Conservation (phyloP, 306 rosid genomes). For the Arachis hypogaea region DNA sequence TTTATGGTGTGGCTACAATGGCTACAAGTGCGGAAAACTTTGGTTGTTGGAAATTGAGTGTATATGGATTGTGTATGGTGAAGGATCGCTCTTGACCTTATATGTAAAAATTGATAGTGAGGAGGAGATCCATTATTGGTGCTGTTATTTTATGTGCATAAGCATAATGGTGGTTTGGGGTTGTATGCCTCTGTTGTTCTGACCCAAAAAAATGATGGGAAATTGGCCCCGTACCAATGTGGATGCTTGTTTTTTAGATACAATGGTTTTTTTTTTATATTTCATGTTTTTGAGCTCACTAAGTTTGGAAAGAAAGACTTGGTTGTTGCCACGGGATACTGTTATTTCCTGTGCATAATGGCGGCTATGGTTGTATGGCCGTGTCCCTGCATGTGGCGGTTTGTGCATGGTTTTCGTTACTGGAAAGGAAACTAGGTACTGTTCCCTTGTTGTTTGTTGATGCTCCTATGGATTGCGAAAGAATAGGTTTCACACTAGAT, state of each 20-base stretch:
- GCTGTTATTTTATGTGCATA: neutral
- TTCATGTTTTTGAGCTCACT: no score
- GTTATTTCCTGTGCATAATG: no score
- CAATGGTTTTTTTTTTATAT: no score
- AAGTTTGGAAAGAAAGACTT: no score
- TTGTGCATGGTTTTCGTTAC: neutral
- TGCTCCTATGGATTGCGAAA: neutral
- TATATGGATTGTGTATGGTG: no score
- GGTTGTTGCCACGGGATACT: no score
- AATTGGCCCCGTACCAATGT: neutral
- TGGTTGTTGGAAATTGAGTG: no score
- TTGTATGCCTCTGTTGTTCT: neutral
- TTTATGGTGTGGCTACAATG: neutral
- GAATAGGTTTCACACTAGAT: neutral
- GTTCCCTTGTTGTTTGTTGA: neutral
- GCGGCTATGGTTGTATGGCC: no score
- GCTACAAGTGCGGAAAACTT: no score
- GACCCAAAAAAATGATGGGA: neutral
- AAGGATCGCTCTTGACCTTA: no score
- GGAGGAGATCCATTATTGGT: neutral
- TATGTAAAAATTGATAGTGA: neutral
- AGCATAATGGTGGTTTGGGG: neutral
- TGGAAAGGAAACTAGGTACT: conserved; percentile 2
- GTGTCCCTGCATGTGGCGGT: no score
- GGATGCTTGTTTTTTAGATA: neutral